Base-by-base conservation (phyloP, 2,329 filamentous ascomycete genomes). In the Uncinocarpus reesii region DNA sequence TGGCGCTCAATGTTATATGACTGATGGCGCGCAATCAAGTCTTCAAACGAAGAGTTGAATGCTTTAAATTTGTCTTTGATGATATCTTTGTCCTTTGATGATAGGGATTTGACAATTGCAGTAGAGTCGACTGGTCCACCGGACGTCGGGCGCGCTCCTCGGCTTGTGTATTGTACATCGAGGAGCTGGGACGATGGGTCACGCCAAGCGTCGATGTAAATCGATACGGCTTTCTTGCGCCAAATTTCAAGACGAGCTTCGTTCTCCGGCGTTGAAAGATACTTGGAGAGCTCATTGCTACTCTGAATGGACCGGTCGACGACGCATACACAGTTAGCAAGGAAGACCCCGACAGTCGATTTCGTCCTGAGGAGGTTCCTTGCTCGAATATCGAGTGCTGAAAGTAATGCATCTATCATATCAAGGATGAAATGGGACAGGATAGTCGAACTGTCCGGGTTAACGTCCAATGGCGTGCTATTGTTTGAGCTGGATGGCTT, bases 61-160 rank as follows among this genome's bases (percentile, higher is more conserved):
- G 80, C 79, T 58, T 84, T 81, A 66, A 95, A 98, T 67, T 96
- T 96, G 65, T 87, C 81, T 68, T 98, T 98, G 68, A 96, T 94
- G 50, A 81, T 83, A 62, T 98, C 92, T 66, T 90, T 93, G 62
- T 98, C 92, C 65, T 95, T 95, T 59, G 83, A 87, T 38, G 78
- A 81, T 2, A 96, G 72, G 1, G 78, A 78, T 66, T 94, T 95
- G 51, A 96, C 74, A 50, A 95, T 84, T 0, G 84, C 83, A 13
- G 81, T 80, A 1, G 86, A 92, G 65, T 95, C 89, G 40, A 81
- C 73, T 18, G 57, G 69, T 49, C 63, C 65, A 7, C 82, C 79
- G 2, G 84, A 89, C 0, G 80, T 76, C 11, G 88, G 86, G 15
- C 88, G 80, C 43, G 79, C 68, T 15, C 59, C 57, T 32, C 86